phyloP scores from a whole-genome alignment of 2,329 filamentous ascomycete genomes.

The Fonsecaea pugnacius region DNA sequence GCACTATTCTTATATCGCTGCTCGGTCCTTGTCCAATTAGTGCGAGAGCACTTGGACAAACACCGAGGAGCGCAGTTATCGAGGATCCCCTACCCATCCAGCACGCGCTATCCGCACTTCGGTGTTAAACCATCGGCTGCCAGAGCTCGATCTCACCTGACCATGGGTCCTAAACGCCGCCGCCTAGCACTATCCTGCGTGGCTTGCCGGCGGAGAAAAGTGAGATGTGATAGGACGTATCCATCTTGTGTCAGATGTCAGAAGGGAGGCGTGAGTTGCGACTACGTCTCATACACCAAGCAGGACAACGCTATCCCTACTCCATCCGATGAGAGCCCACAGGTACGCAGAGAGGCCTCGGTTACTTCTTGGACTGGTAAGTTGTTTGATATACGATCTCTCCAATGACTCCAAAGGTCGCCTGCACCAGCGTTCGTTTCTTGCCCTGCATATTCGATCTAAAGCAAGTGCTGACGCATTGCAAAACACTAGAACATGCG shows the following conservation, averaged over 20 bases:
- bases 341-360: conserved; percentile 25
- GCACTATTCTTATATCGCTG: background rate
- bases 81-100: background rate
- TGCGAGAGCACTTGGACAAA: background rate
- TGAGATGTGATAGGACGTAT: conserved; percentile 38
- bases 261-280: conserved; percentile 35
- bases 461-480: background rate
- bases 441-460: background rate
- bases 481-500: conserved; percentile 27
- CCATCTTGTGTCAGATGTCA: conserved; percentile 37
- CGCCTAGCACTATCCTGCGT: conserved; percentile 37
- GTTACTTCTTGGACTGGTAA: conserved; percentile 28
- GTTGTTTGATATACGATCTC: background rate
- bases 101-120: background rate
- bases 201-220: conserved; percentile 36
- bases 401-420: background rate
- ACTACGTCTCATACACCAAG: conserved; percentile 37
- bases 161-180: conserved; percentile 37
- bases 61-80: background rate
- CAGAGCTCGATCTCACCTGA: conserved; percentile 9
- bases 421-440: background rate
- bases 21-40: background rate
- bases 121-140: background rate
- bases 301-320: conserved; percentile 23
- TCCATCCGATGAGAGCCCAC: conserved; percentile 26